These are phyloP conservation scores for Phaeosphaeriaceae sp. DNA, from an alignment of 2,329 filamentous ascomycete genomes.

Conservation along the genomic window DNA sequence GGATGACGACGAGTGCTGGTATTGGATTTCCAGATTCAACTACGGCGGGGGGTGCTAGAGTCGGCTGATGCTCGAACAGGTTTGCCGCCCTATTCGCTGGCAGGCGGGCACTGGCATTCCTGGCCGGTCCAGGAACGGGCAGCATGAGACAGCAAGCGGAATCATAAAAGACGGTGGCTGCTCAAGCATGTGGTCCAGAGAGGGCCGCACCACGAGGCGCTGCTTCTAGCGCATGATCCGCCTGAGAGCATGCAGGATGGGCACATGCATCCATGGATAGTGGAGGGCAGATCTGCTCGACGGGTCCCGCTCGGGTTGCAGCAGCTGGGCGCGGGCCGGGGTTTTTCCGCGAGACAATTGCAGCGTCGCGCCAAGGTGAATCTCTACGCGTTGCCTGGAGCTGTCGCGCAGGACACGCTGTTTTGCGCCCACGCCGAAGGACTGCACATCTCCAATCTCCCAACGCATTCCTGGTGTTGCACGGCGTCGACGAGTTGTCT, in stretches of 20 bases:
- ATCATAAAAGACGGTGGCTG: not conserved
- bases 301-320: not conserved
- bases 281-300: not conserved
- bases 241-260: not conserved
- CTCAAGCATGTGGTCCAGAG: not conserved
- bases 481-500: not conserved
- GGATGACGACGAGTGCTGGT: slow-evolving; percentile 7
- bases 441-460: slow-evolving; percentile 3
- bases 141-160: not conserved
- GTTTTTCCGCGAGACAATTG: not conserved
- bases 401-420: slow-evolving; percentile 20
- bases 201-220: slow-evolving; percentile 3
- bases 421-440: slow-evolving; percentile 20
- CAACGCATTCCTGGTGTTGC: not conserved
- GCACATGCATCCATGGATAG: not conserved
- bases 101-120: not conserved
- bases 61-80: slow-evolving; percentile 8
- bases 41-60: slow-evolving; percentile 4
- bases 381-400: slow-evolving; percentile 5
- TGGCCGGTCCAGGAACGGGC: slow-evolving; percentile 15
- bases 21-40: slow-evolving; percentile 14
- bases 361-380: not conserved
- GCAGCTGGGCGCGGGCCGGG: not conserved
- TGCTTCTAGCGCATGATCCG: not conserved
- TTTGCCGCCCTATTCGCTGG: slow-evolving; percentile 8